A percentile compares a stretch with the other conserved stretches of the same genome.
Evolutionary conservation across 768 basidiomycete species (phyloP).

Genomic region (Mycena kentingensis): DNA sequence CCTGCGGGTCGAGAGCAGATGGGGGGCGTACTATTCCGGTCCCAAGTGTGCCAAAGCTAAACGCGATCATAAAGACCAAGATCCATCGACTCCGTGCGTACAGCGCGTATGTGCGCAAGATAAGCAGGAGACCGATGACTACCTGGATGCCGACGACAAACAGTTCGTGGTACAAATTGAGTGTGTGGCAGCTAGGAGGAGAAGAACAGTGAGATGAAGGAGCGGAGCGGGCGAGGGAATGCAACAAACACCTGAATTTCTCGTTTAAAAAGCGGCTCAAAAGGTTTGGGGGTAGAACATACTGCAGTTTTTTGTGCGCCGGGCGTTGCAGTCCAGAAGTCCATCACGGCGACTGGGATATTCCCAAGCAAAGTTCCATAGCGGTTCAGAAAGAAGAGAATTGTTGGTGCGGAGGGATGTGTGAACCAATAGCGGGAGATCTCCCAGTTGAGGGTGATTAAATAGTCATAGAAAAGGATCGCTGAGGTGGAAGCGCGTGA

Average conservation of each 20-base stretch:
- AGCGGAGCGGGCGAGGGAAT: not conserved
- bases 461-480: too few relatives aligned
- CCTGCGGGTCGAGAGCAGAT: not conserved
- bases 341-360: not conserved
- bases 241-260: not conserved
- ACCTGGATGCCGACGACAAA: not conserved
- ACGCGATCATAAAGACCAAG: not conserved
- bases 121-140: constrained; percentile 2
- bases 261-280: not conserved
- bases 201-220: too few relatives aligned
- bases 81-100: constrained; percentile 8
- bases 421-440: too few relatives aligned
- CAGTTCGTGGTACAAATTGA: too few relatives aligned
- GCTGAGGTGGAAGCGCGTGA: too few relatives aligned
- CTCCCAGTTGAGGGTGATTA: too few relatives aligned
- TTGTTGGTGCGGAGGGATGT: too few relatives aligned
- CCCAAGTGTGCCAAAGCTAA: not conserved
- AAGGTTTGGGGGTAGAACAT: not conserved
- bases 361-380: not conserved
- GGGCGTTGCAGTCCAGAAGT: not conserved
- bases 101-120: constrained; percentile 14
- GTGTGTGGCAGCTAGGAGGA: not conserved
- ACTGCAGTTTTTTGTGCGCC: not conserved
- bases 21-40: constrained; percentile 1
- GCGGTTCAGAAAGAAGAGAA: constrained; percentile 5